Evolutionary conservation across 2,329 filamentous ascomycete genomes (phyloP), one percentile per base, ranked within the genome.

Genomic region (Sclerotinia minor): DNA sequence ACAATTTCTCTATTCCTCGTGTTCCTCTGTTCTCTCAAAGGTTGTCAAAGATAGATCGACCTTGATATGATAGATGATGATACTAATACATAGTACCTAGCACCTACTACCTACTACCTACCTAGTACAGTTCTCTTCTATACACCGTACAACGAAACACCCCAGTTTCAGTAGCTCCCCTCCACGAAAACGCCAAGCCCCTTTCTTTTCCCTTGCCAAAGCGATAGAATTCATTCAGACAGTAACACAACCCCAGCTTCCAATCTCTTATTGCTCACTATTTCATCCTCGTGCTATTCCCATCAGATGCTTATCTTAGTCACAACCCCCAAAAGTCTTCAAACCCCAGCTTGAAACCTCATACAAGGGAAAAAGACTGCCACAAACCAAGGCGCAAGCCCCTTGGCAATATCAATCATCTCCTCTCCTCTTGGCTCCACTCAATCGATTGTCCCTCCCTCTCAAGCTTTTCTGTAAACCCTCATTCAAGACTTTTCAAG

Each of bases 381-480:
- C 24, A 53, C 60, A 53, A 53, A 53, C 35, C 53, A 65, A 57
- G 64, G 64, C 64, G 52, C 64, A 65, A 65, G 64, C 15, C 9
- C 19, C 64, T 59, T 65, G 64, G 64, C 52, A 35, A 29, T n/a
- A 26, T 47, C n/a, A n/a, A 65, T 21, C 9, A 49, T 21, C 3
- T 65, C 63, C 24, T 21, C 3, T 65, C 63, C 24, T 65, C 63
- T 65, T 65, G 63, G 63, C 63, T 58, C 63, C 63, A 65, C 41
- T 65, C 29, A 5, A 41, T 65, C 15, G 19, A 53, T 17, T 29
- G 41, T n/a, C 17, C 29, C 11, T 21, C 29, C 63, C 52, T 26
- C 41, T 45, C 53, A 59, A 65, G 64, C 41, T 58, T 65, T 65
- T 59, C 41, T 26, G n/a, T 5, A 47, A 50, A 19, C 24, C 26